phyloP scores from a whole-genome alignment of 2,329 filamentous ascomycete genomes.

The Tolypocladium tundrense region DNA sequence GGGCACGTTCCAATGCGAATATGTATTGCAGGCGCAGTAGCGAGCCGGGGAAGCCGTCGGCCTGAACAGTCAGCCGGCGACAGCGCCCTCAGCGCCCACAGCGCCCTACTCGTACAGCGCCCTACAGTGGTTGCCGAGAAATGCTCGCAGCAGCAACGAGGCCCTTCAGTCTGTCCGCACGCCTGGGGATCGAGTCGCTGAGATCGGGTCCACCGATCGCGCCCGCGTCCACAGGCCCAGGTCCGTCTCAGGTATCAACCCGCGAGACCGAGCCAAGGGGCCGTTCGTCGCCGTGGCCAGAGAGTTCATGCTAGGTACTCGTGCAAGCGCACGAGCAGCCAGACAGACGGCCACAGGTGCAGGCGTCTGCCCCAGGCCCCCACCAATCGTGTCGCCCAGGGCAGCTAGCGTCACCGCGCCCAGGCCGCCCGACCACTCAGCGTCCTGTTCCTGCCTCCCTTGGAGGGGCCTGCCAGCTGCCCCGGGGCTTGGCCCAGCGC shows the following conservation, averaged over 20 bases:
- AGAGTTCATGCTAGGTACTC: not conserved
- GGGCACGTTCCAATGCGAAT: not conserved
- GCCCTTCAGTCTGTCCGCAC: no score
- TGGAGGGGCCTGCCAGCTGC: not conserved
- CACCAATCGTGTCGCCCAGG: not conserved
- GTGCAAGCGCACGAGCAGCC: no score
- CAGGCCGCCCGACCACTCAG: slow-evolving; percentile 9
- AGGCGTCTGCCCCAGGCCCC: not conserved
- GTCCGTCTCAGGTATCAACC: no score
- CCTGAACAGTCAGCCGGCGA: no score
- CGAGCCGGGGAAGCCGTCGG: not conserved
- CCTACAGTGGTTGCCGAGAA: no score
- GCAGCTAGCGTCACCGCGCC: not conserved
- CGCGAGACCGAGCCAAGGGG: no score
- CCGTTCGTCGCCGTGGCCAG: not conserved
- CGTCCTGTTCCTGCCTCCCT: slow-evolving; percentile 9
- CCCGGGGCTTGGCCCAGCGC: not conserved
- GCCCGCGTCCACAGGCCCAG: not conserved
- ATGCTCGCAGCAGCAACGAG: no score
- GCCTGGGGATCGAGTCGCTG: not conserved
- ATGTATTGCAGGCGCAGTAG: not conserved
- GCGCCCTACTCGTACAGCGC: no score
- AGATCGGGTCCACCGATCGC: not conserved
- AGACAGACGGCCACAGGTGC: not conserved
- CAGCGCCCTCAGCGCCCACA: no score